phyloP scores from a whole-genome alignment of 495 filamentous ascomycete genomes.

The Penicillium canariense region DNA sequence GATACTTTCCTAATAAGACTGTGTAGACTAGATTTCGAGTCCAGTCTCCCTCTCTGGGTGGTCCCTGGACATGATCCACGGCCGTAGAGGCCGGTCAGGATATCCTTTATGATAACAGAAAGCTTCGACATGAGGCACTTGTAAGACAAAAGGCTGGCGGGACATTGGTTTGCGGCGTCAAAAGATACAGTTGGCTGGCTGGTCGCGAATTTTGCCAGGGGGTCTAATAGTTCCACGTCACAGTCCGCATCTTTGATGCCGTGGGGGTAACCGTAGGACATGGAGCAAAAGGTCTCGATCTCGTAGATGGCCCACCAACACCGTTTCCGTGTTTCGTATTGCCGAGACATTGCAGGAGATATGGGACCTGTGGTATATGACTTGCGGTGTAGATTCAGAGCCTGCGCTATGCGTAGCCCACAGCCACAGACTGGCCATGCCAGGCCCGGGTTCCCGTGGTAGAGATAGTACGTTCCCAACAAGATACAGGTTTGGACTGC shows the following conservation, averaged over 20 bases:
- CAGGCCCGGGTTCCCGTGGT: conserved; percentile 31
- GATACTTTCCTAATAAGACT: conserved; percentile 15
- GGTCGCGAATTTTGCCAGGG: conserved; percentile 10
- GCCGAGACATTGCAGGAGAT: not conserved
- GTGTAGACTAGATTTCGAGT: not conserved
- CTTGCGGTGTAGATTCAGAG: conserved; percentile 34
- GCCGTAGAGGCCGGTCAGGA: conserved; percentile 27
- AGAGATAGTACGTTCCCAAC: conserved; percentile 39
- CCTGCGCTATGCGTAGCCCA: conserved; percentile 34
- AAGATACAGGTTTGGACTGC: conserved; percentile 35
- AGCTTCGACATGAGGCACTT: conserved; percentile 34
- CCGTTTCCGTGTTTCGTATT: conserved; percentile 34
- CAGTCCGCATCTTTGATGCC: conserved; percentile 35
- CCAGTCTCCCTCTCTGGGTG: not conserved
- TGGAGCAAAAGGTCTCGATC: conserved; percentile 39
- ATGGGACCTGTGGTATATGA: not conserved
- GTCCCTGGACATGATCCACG: conserved; percentile 1
- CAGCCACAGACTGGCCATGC: conserved; percentile 42
- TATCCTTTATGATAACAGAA: conserved; percentile 23
- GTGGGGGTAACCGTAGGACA: conserved; percentile 37
- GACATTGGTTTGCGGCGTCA: conserved; percentile 6
- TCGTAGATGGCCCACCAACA: conserved; percentile 45
- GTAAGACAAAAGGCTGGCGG: conserved; percentile 26
- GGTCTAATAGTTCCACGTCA: conserved; percentile 32
- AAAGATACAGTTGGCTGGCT: conserved; percentile 12